A percentile compares a stretch with the other conserved stretches of the same genome.
phyloP scores from a whole-genome alignment of 345 rosid species.

The Geranium rotundifolium region DNA sequence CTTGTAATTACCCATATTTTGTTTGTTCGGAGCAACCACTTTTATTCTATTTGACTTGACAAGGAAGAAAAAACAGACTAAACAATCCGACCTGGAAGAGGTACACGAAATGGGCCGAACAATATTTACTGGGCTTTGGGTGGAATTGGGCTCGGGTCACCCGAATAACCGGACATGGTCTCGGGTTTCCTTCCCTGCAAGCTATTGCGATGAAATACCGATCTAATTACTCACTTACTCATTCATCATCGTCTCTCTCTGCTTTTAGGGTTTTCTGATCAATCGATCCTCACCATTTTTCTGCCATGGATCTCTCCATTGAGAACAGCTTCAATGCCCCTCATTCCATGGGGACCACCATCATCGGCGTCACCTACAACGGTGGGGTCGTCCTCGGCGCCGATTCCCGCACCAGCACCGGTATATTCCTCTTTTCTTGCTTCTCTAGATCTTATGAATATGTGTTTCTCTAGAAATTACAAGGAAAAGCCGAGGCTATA shows the following conservation, averaged over 20 bases:
- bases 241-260: background rate
- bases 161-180: background rate
- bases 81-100: too few species aligned
- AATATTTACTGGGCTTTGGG: background rate
- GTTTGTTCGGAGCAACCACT: too few species aligned
- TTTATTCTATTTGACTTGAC: too few species aligned
- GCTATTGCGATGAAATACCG: background rate
- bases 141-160: background rate
- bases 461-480: background rate
- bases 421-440: constrained; percentile 21
- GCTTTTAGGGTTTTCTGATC: background rate
- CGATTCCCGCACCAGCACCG: constrained; percentile 98
- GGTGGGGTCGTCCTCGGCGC: constrained; percentile 99
- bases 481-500: too few species aligned
- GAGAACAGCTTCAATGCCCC: constrained; percentile 36
- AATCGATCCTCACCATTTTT: background rate
- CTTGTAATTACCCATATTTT: too few species aligned
- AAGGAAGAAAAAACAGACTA: too few species aligned
- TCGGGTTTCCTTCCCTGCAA: background rate
- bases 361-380: constrained; percentile 92
- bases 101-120: too few species aligned
- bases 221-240: background rate
- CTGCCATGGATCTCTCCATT: background rate
- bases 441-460: background rate
- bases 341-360: constrained; percentile 97